These are phyloP conservation scores for Kluyveromyces starmeri DNA, from an alignment of 805 yeast genomes.

Conservation along the genomic window DNA sequence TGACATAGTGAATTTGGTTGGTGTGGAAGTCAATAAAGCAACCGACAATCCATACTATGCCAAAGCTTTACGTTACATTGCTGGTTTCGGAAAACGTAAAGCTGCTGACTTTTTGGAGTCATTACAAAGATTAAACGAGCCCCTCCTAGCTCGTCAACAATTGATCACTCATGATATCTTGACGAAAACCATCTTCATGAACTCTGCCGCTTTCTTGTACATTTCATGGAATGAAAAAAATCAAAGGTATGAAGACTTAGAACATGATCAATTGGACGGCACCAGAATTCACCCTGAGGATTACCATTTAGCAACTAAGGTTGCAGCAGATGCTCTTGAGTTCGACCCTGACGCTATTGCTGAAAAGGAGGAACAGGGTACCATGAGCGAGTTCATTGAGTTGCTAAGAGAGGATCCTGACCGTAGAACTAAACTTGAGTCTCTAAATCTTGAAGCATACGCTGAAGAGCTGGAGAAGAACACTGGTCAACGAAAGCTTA, in stretches of 20 bases:
- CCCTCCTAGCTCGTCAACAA: slow-evolving; percentile 70
- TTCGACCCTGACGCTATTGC: slow-evolving; percentile 88
- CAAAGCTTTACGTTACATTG: slow-evolving; percentile 61
- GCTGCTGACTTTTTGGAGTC: slow-evolving; percentile 80
- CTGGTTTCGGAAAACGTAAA: slow-evolving; percentile 95
- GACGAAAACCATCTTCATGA: slow-evolving; percentile 75
- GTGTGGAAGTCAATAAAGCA: slow-evolving; percentile 89
- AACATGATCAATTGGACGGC: slow-evolving; percentile 78
- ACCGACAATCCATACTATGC: slow-evolving; percentile 63
- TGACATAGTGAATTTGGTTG: slow-evolving; percentile 83
- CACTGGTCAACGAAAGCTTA: slow-evolving; percentile 29
- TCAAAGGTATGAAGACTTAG: slow-evolving; percentile 38
- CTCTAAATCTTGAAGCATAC: slow-evolving; percentile 80
- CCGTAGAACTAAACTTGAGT: slow-evolving; percentile 81
- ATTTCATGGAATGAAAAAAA: slow-evolving; percentile 54
- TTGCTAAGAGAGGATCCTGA: slow-evolving; percentile 51
- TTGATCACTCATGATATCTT: slow-evolving; percentile 73
- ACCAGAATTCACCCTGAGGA: slow-evolving; percentile 98
- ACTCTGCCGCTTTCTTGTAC: slow-evolving; percentile 83
- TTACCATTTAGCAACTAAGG: slow-evolving; percentile 88
- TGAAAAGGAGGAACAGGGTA: slow-evolving; percentile 38
- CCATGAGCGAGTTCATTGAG: slow-evolving; percentile 31
- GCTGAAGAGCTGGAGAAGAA: slow-evolving; percentile 75
- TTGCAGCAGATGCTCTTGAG: slow-evolving; percentile 97
- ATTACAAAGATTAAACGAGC: slow-evolving; percentile 46